A percentile compares a stretch with the other conserved stretches of the same genome.
These are phyloP conservation scores for Colletotrichum ledebouriae DNA, from an alignment of 2,329 filamentous ascomycete species.

Conservation along the genomic window DNA sequence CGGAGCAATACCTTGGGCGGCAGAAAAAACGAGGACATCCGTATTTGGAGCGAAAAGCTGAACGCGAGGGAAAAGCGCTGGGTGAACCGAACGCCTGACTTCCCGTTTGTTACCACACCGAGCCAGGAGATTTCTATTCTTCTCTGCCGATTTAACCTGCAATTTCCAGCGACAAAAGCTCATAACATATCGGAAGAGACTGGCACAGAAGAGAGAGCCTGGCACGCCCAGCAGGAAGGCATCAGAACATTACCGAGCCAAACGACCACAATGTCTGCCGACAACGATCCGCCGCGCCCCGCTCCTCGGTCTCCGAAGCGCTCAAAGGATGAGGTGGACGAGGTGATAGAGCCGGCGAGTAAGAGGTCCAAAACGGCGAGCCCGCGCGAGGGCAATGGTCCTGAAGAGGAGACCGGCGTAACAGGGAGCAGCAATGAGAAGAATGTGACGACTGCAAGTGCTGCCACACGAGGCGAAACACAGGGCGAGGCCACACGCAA, in stretches of 20 bases:
- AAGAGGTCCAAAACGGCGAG: slow-evolving; percentile 33
- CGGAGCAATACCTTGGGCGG: slow-evolving; percentile 6
- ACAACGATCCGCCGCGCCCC: not conserved
- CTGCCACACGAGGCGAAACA: not conserved
- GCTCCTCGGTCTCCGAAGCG: slow-evolving; percentile 33
- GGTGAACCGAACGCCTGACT: slow-evolving; percentile 3
- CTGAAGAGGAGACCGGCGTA: not conserved
- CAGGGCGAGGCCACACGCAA: not conserved
- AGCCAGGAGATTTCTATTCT: not conserved
- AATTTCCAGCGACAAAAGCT: no score
- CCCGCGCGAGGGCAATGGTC: not conserved
- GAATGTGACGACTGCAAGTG: no score
- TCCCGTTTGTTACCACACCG: not conserved
- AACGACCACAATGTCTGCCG: slow-evolving; percentile 2
- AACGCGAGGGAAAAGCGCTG: slow-evolving; percentile 2
- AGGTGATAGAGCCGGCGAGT: slow-evolving; percentile 6
- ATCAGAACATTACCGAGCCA: no score
- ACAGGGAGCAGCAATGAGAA: not conserved
- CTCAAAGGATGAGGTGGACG: slow-evolving; percentile 20
- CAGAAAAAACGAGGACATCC: slow-evolving; percentile 4
- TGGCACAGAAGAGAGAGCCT: not conserved
- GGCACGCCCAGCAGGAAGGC: not conserved
- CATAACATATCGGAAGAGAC: no score
- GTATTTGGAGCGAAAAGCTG: not conserved
- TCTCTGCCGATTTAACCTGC: not conserved